Conservation (phyloP, 192 early-diverging fungal genomes). For the Podila horticola region DNA sequence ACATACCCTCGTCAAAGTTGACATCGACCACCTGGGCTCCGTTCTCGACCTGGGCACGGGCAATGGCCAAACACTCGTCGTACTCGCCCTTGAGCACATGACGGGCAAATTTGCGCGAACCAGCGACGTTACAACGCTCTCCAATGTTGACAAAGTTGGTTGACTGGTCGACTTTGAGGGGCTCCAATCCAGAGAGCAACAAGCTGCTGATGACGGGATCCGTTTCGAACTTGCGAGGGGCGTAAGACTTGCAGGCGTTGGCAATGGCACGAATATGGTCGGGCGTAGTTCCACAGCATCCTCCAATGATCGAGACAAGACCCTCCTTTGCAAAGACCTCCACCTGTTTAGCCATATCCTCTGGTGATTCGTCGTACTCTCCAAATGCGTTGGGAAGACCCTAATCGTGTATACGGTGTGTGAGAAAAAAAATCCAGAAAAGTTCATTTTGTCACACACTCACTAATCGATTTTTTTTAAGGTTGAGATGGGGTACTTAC, state of each 20-base stretch:
- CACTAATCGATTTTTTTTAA: neutral
- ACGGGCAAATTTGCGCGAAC: slow-evolving; percentile 94
- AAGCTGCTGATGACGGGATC: slow-evolving; percentile 76
- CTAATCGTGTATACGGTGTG: slow-evolving; percentile 18
- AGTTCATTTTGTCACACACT: neutral
- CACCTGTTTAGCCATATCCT: slow-evolving; percentile 86
- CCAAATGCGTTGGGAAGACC: slow-evolving; percentile 98
- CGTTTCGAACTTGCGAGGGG: slow-evolving; percentile 81
- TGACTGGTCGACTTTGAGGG: slow-evolving; percentile 80
- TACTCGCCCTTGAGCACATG: slow-evolving; percentile 92
- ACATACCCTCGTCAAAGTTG: slow-evolving; percentile 97
- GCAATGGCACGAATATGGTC: slow-evolving; percentile 89
- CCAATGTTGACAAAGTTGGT: slow-evolving; percentile 96
- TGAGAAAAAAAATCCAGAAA: neutral
- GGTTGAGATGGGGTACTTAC: slow-evolving; percentile 42
- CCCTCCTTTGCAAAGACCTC: slow-evolving; percentile 90
- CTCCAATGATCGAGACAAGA: slow-evolving; percentile 95
- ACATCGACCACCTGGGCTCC: slow-evolving; percentile 96
- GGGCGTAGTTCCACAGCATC: slow-evolving; percentile 97
- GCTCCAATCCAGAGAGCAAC: slow-evolving; percentile 88
- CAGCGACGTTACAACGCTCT: slow-evolving; percentile 97
- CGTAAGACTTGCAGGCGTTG: slow-evolving; percentile 77
- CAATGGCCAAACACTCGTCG: slow-evolving; percentile 95
- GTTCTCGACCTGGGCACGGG: slow-evolving; percentile 92
- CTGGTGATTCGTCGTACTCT: slow-evolving; percentile 93